phyloP scores from a whole-genome alignment of 2,329 filamentous ascomycete genomes.

The Tricladium varicosporioides region DNA sequence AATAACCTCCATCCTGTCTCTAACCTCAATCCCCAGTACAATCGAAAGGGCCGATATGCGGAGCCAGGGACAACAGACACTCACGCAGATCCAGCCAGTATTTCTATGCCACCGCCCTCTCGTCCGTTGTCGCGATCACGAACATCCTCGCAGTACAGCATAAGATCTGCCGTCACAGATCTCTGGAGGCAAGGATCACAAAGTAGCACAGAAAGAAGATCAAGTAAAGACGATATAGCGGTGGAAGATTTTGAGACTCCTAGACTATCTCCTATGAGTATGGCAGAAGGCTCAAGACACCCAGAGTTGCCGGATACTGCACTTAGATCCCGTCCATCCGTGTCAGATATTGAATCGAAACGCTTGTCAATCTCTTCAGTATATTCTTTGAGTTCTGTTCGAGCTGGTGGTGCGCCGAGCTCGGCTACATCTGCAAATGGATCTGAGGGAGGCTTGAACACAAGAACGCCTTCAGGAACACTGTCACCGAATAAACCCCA shows the following conservation, averaged over 20 bases:
- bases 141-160: constrained; percentile 31
- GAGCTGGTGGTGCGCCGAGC: constrained; percentile 44
- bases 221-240: constrained; percentile 40
- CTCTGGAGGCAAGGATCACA: constrained; percentile 38
- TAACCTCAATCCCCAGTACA: constrained; percentile 32
- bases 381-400: constrained; percentile 64
- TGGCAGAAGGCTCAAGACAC: constrained; percentile 28
- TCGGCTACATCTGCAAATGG: constrained; percentile 52
- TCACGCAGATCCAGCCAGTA: constrained; percentile 57
- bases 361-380: constrained; percentile 72
- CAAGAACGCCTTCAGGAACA: constrained; percentile 23
- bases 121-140: constrained; percentile 37
- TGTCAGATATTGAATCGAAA: constrained; percentile 55
- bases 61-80: constrained; percentile 58
- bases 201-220: constrained; percentile 20
- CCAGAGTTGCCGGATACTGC: constrained; percentile 47
- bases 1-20: constrained; percentile 48
- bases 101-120: constrained; percentile 60
- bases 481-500: constrained; percentile 20
- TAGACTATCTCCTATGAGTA: constrained; percentile 39
- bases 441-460: constrained; percentile 43
- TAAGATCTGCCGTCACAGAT: constrained; percentile 41
- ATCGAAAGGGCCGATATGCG: constrained; percentile 55
- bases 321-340: constrained; percentile 44
- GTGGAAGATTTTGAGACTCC: constrained; percentile 51